Conservation (phyloP, 225 moss, liverwort and hornwort genomes). For the Physcomitrium patens region DNA sequence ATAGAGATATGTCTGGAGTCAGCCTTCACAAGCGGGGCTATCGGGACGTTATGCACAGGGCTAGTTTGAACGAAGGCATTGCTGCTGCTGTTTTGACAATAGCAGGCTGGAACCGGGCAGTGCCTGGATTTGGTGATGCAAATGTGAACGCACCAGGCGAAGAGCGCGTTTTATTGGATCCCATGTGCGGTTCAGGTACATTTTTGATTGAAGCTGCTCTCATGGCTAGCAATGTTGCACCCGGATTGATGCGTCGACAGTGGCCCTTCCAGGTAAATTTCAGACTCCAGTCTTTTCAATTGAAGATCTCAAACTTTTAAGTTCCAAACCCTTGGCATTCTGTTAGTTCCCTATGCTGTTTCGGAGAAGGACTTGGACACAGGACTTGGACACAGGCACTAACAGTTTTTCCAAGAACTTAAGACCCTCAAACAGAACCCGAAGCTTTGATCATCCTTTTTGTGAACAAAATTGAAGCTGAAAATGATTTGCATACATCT, state of each 20-base stretch:
- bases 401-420: not conserved
- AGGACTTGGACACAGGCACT: not conserved
- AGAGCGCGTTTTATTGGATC: constrained; percentile 67
- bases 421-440: not conserved
- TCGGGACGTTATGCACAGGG: constrained; percentile 79
- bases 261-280: constrained; percentile 78
- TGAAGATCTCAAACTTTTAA: not conserved
- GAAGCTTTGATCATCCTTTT: not conserved
- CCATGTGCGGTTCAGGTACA: constrained; percentile 90
- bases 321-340: not conserved
- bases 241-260: constrained; percentile 66
- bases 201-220: constrained; percentile 86
- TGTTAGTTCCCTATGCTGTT: constrained; percentile 1
- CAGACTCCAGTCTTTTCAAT: not conserved
- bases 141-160: constrained; percentile 40
- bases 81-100: constrained; percentile 79
- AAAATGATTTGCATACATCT: not conserved
- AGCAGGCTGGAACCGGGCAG: constrained; percentile 75
- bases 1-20: constrained; percentile 79
- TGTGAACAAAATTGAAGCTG: not conserved
- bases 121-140: constrained; percentile 57
- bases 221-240: constrained; percentile 76
- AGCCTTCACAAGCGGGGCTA: constrained; percentile 89
- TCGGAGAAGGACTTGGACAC: not conserved
- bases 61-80: constrained; percentile 82